These are phyloP conservation scores for Cerioporus squamosus DNA, from an alignment of 1,284 basidiomycete genomes.

Conservation along the genomic window DNA sequence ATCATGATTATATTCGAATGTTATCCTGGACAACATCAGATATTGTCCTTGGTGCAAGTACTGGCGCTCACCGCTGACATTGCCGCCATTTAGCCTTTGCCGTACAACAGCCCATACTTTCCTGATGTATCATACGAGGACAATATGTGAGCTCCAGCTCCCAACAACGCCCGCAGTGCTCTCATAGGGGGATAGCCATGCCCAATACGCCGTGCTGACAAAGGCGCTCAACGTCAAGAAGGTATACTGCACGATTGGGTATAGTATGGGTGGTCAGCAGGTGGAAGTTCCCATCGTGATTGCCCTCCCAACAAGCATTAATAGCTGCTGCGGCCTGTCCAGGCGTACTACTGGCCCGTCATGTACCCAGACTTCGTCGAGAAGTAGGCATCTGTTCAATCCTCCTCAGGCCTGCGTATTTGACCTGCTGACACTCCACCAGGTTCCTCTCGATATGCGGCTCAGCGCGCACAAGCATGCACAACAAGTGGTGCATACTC, in stretches of 20 bases:
- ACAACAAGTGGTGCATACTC: slow-evolving; percentile 57
- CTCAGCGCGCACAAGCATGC: slow-evolving; percentile 63
- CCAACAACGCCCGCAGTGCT: background rate
- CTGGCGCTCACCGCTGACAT: background rate
- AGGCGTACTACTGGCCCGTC: slow-evolving; percentile 67
- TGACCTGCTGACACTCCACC: slow-evolving; percentile 7
- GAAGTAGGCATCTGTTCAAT: slow-evolving; percentile 36
- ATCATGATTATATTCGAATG: too few species aligned
- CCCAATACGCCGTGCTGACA: slow-evolving; percentile 58
- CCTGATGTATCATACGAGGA: slow-evolving; percentile 54
- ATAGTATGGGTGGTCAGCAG: slow-evolving; percentile 69
- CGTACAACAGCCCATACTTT: slow-evolving; percentile 48
- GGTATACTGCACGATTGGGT: slow-evolving; percentile 55
- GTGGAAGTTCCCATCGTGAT: slow-evolving; percentile 28
- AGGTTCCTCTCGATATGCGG: slow-evolving; percentile 58
- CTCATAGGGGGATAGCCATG: slow-evolving; percentile 42
- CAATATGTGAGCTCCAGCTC: slow-evolving; percentile 49
- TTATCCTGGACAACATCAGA: too few species aligned
- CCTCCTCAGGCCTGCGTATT: background rate
- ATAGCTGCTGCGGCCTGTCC: background rate
- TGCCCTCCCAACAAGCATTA: background rate
- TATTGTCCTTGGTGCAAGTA: too few species aligned
- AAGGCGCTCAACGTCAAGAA: slow-evolving; percentile 52
- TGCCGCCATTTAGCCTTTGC: slow-evolving; percentile 34
- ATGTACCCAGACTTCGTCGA: slow-evolving; percentile 63